Conservation (phyloP, 1,284 basidiomycete genomes). For the Melampsora americana region DNA sequence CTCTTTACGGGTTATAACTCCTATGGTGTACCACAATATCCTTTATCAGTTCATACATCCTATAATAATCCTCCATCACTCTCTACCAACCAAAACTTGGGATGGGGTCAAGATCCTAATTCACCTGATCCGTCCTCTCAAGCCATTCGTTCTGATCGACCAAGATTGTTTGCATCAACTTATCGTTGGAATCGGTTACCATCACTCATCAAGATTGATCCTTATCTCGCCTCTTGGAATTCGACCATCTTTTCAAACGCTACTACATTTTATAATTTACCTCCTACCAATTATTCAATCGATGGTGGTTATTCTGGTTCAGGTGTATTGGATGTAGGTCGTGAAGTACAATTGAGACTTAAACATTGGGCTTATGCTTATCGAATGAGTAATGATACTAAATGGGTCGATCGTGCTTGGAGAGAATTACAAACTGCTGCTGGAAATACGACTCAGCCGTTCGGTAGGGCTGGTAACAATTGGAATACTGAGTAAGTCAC, state of each 20-base stretch:
- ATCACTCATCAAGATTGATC: slow-evolving; percentile 72
- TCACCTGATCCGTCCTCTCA: slow-evolving; percentile 62
- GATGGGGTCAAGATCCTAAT: slow-evolving; percentile 37
- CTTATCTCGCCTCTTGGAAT: slow-evolving; percentile 75
- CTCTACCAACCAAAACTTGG: slow-evolving; percentile 13
- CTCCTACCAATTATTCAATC: slow-evolving; percentile 52
- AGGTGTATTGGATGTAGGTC: slow-evolving; percentile 88
- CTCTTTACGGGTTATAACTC: slow-evolving; percentile 42
- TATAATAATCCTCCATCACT: slow-evolving; percentile 31
- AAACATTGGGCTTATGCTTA: slow-evolving; percentile 92
- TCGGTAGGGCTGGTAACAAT: slow-evolving; percentile 60
- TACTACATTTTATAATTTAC: slow-evolving; percentile 62
- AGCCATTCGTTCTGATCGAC: slow-evolving; percentile 73
- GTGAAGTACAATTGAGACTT: slow-evolving; percentile 81
- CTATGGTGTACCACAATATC: slow-evolving; percentile 41
- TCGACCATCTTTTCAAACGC: slow-evolving; percentile 85
- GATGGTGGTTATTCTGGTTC: slow-evolving; percentile 59
- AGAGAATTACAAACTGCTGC: slow-evolving; percentile 52
- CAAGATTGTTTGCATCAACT: slow-evolving; percentile 81
- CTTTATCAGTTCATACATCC: slow-evolving; percentile 13
- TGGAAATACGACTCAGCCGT: slow-evolving; percentile 53
- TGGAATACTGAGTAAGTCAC: slow-evolving; percentile 46
- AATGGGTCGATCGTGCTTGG: slow-evolving; percentile 62
- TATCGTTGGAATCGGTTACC: slow-evolving; percentile 87
- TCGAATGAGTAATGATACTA: slow-evolving; percentile 81